Conservation (phyloP, 495 filamentous ascomycete species). For the Penicillium soppii region DNA sequence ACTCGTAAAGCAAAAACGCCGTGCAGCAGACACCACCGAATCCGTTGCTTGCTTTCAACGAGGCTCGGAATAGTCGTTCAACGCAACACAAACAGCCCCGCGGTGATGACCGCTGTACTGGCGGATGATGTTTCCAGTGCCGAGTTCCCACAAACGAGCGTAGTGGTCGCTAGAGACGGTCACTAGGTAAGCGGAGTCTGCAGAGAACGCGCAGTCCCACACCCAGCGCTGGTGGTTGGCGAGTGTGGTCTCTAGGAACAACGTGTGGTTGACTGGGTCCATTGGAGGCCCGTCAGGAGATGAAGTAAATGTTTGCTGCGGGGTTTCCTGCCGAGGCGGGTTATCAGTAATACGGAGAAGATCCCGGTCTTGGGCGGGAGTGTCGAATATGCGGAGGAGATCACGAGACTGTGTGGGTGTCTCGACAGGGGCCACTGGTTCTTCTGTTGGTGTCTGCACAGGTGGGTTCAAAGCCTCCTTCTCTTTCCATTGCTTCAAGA, state of each 20-base stretch:
- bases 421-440: constrained; percentile 16
- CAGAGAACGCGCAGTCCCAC: constrained; percentile 98
- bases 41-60: constrained; percentile 22
- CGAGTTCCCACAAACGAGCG: constrained; percentile 92
- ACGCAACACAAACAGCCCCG: constrained; percentile 90
- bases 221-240: constrained; percentile 98
- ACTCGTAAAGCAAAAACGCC: not conserved
- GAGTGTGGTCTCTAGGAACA: constrained; percentile 87
- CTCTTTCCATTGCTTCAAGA: constrained; percentile 31
- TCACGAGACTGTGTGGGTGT: constrained; percentile 19
- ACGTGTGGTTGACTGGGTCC: constrained; percentile 46
- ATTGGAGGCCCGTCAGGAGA: constrained; percentile 48
- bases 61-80: constrained; percentile 93
- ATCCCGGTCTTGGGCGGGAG: constrained; percentile 19
- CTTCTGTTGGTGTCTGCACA: constrained; percentile 12
- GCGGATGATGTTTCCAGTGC: constrained; percentile 80
- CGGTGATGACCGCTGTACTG: constrained; percentile 98
- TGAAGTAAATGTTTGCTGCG: constrained; percentile 38
- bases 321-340: constrained; percentile 24
- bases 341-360: constrained; percentile 26
- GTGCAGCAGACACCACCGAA: not conserved
- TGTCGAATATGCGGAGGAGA: constrained; percentile 28
- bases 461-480: constrained; percentile 18
- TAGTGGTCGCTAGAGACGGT: constrained; percentile 98
- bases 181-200: constrained; percentile 95